Conservation (phyloP, 495 filamentous ascomycete genomes). For the Hamigera avellanea region DNA sequence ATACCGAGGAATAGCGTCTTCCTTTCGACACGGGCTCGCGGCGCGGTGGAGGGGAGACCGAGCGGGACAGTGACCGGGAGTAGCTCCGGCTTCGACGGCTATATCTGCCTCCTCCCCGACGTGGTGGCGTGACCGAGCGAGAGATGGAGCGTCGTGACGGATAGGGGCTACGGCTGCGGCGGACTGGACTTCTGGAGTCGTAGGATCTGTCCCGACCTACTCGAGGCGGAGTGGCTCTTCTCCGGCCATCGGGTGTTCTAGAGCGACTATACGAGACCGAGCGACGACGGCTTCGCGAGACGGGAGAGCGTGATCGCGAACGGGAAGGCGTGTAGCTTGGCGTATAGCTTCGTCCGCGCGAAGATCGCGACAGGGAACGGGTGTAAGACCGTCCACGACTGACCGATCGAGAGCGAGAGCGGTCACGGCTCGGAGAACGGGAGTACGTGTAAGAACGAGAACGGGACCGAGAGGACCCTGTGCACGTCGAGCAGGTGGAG, state of each 20-base stretch:
- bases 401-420: slow-evolving; percentile 12
- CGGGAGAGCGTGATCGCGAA: slow-evolving; percentile 24
- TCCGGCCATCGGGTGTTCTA: slow-evolving; percentile 8
- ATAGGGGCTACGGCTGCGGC: slow-evolving; percentile 15
- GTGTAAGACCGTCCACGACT: slow-evolving; percentile 24
- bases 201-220: slow-evolving; percentile 16
- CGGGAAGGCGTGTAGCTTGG: slow-evolving; percentile 20
- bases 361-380: slow-evolving; percentile 26
- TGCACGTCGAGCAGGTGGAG: slow-evolving; percentile 39
- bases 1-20: slow-evolving; percentile 14
- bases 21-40: slow-evolving; percentile 5
- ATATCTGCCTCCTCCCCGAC: slow-evolving; percentile 7
- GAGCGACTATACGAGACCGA: slow-evolving; percentile 24
- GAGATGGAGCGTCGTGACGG: slow-evolving; percentile 18
- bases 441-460: slow-evolving; percentile 29
- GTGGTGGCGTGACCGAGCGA: slow-evolving; percentile 25
- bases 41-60: slow-evolving; percentile 20
- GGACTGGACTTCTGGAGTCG: slow-evolving; percentile 14
- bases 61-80: slow-evolving; percentile 23
- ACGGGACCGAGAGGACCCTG: slow-evolving; percentile 20
- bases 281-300: slow-evolving; percentile 15
- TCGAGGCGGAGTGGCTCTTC: slow-evolving; percentile 13
- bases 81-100: slow-evolving; percentile 17
- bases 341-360: slow-evolving; percentile 18
- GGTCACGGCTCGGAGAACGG: slow-evolving; percentile 25